These are phyloP conservation scores for Collybiopsis confluens DNA, from an alignment of 768 basidiomycete species.

Conservation along the genomic window DNA sequence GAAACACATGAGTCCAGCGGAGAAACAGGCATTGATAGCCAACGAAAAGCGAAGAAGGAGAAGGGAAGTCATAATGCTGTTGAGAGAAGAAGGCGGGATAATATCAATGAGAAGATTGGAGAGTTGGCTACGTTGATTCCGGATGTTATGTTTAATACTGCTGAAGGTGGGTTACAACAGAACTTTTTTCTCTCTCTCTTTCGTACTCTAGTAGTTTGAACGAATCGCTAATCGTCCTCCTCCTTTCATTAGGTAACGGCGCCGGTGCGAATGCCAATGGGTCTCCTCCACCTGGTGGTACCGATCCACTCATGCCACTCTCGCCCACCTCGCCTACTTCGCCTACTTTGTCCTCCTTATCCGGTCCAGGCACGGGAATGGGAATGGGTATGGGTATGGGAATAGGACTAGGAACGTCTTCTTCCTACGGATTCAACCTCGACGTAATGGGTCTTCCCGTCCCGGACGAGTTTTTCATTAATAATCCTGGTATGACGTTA, in stretches of 20 bases:
- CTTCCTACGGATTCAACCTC: slow-evolving; percentile 3
- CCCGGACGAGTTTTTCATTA: neutral
- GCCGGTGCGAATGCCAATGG: neutral
- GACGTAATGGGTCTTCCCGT: slow-evolving; percentile 4
- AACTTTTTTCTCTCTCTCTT: neutral
- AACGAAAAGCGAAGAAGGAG: slow-evolving; percentile 79
- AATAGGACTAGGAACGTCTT: too few relatives aligned
- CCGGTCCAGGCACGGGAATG: neutral
- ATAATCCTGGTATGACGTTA: neutral
- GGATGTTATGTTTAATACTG: slow-evolving; percentile 58
- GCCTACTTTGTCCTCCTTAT: neutral
- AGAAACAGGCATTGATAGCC: slow-evolving; percentile 58
- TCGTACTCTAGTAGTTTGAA: too few relatives aligned
- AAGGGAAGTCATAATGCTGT: slow-evolving; percentile 91
- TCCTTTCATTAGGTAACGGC: neutral
- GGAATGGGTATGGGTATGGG: too few relatives aligned
- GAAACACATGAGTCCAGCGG: slow-evolving; percentile 13
- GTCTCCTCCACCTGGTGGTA: neutral
- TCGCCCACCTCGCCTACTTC: slow-evolving; percentile 1
- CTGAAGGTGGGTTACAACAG: slow-evolving; percentile 34
- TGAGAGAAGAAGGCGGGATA: slow-evolving; percentile 81
- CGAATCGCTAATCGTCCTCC: neutral
- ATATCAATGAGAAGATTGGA: slow-evolving; percentile 93
- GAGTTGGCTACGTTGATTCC: slow-evolving; percentile 89
- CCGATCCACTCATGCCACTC: neutral